These are phyloP conservation scores for Recurvomyces mirabilis DNA, from an alignment of 495 filamentous ascomycete species.

Conservation along the genomic window DNA sequence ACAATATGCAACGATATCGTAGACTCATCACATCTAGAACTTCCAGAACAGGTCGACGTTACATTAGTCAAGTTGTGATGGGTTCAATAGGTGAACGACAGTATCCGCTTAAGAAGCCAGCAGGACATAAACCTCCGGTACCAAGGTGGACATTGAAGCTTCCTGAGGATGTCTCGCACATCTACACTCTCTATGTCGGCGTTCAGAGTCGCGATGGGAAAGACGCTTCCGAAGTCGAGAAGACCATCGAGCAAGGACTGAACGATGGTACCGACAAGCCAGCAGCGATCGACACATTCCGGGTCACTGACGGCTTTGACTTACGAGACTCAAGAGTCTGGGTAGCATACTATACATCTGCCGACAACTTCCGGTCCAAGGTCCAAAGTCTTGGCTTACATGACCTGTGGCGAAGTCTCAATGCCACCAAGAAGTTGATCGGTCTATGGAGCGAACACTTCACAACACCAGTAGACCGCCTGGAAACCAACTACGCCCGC, in stretches of 20 bases:
- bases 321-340: conserved; percentile 4
- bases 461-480: conserved; percentile 3
- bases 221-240: not conserved
- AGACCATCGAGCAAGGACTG: conserved; percentile 1
- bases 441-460: conserved; percentile 9
- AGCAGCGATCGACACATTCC: conserved; percentile 5
- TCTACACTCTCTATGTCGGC: conserved; percentile 7
- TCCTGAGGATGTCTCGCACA: not conserved
- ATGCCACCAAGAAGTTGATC: not conserved
- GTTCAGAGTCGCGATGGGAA: not conserved
- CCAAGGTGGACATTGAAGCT: conserved; percentile 9
- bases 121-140: conserved; percentile 2
- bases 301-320: conserved; percentile 9
- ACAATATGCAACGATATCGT: too few species aligned
- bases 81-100: too few species aligned
- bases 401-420: conserved; percentile 1
- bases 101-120: conserved; percentile 6
- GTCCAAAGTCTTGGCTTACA: not conserved
- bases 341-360: conserved; percentile 6
- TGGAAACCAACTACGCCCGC: conserved; percentile 10
- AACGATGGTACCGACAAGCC: not conserved
- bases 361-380: not conserved
- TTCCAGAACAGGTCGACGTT: too few species aligned
- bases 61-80: too few species aligned
- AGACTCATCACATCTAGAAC: too few species aligned